Evolutionary conservation across 345 rosid species (phyloP).

Genomic region (Zanthoxylum bungeanum): DNA sequence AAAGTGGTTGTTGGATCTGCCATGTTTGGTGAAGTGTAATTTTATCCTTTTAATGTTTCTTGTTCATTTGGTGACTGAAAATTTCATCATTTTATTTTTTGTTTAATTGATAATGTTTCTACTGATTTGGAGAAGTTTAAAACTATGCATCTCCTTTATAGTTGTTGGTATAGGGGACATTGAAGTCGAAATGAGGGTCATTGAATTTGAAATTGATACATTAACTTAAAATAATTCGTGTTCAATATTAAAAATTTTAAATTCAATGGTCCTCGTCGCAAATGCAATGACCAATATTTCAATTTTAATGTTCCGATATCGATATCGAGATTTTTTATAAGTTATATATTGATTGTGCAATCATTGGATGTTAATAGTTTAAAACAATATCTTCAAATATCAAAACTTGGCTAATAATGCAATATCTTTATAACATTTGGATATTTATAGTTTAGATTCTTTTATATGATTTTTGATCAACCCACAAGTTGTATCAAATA

Average conservation of each 20-base stretch:
- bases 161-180: too few relatives aligned
- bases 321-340: too few relatives aligned
- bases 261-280: too few relatives aligned
- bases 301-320: too few relatives aligned
- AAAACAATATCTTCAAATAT: neutral
- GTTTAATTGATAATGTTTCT: neutral
- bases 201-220: too few relatives aligned
- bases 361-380: neutral
- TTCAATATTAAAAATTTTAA: too few relatives aligned
- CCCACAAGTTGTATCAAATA: neutral
- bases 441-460: neutral
- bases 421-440: neutral
- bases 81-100: neutral
- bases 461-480: too few relatives aligned
- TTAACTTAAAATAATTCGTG: too few relatives aligned
- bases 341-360: neutral
- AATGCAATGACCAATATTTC: too few relatives aligned
- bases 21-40: conserved; percentile 33
- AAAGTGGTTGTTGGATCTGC: conserved; percentile 35
- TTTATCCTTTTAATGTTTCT: conserved; percentile 2
- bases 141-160: conserved; percentile 11
- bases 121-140: conserved; percentile 8
- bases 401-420: neutral
- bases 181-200: too few relatives aligned
- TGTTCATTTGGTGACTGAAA: conserved; percentile 4